Conservation (phyloP, 371 early-diverging fungal species). For the Batrachochytrium dendrobatidis region DNA sequence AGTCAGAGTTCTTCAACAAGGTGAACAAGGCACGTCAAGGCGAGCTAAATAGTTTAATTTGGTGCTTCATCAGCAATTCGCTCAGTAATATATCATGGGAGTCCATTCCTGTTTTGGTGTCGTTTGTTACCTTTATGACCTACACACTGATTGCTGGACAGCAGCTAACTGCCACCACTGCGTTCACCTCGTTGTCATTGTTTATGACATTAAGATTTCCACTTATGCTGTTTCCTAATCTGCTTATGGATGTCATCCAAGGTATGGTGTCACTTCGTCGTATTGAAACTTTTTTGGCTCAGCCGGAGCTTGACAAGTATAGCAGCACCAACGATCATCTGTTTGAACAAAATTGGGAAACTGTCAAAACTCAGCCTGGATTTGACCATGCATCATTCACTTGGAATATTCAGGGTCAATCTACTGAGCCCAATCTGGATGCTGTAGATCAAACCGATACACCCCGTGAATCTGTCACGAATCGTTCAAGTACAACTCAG, state of each 20-base stretch:
- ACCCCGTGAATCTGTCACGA: too few species aligned
- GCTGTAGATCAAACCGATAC: too few species aligned
- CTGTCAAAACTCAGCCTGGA: too few species aligned
- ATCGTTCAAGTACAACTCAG: too few species aligned
- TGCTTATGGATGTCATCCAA: conserved; percentile 15
- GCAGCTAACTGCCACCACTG: conserved; percentile 19
- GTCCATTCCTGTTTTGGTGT: conserved; percentile 19
- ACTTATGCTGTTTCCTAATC: conserved; percentile 47
- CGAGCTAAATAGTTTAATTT: conserved; percentile 23
- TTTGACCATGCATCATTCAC: too few species aligned
- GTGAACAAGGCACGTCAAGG: conserved; percentile 26
- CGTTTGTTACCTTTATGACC: conserved; percentile 24
- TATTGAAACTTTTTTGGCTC: conserved; percentile 10
- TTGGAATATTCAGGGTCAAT: conserved; percentile 78
- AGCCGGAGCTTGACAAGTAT: conserved; percentile 17
- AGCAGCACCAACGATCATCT: too few species aligned
- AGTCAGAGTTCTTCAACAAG: conserved; percentile 28
- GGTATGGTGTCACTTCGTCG: conserved; percentile 17
- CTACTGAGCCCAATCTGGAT: too few species aligned
- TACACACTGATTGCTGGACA: conserved; percentile 14
- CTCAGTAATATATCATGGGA: conserved; percentile 20
- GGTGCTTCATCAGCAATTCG: conserved; percentile 16
- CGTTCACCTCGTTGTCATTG: conserved; percentile 55
- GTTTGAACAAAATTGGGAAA: too few species aligned
- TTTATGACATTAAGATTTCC: conserved; percentile 57